phyloP scores from a whole-genome alignment of 1,284 basidiomycete genomes.

The Papiliotrema laurentii region DNA sequence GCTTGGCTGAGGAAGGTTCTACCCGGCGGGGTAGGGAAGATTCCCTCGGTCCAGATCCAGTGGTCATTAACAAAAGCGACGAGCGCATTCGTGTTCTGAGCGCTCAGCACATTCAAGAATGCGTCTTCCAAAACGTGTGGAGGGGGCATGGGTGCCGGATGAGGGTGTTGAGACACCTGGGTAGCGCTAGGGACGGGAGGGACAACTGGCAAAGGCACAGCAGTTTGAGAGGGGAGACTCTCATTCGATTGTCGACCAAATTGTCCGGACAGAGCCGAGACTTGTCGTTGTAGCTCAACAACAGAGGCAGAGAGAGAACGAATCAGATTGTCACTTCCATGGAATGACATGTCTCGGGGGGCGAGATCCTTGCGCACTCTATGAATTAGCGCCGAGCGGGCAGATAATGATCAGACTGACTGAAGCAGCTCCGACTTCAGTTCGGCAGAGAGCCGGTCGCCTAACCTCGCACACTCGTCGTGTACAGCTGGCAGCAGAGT shows the following conservation, averaged over 20 bases:
- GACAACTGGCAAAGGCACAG: not conserved
- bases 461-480: slow-evolving; percentile 14
- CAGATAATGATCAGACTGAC: slow-evolving; percentile 12
- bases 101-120: slow-evolving; percentile 26
- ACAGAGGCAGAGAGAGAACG: slow-evolving; percentile 17
- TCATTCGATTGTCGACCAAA: not conserved
- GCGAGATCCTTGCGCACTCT: slow-evolving; percentile 26
- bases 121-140: slow-evolving; percentile 25
- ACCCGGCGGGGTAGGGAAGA: slow-evolving; percentile 14
- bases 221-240: not conserved
- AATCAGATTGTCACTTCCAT: slow-evolving; percentile 11
- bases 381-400: not conserved
- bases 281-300: slow-evolving; percentile 25
- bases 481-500: slow-evolving; percentile 28
- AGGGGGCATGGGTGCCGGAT: not conserved
- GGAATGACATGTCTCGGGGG: slow-evolving; percentile 7
- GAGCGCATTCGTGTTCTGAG: slow-evolving; percentile 13
- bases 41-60: slow-evolving; percentile 14
- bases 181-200: slow-evolving; percentile 1
- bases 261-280: slow-evolving; percentile 22
- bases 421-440: slow-evolving; percentile 39
- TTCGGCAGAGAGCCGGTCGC: slow-evolving; percentile 30
- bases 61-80: slow-evolving; percentile 24
- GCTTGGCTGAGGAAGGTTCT: slow-evolving; percentile 31
- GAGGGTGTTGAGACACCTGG: not conserved